Evolutionary conservation across 2,329 filamentous ascomycete species (phyloP), one percentile per base, ranked within the genome.

Genomic region (Xylaria sp.): DNA sequence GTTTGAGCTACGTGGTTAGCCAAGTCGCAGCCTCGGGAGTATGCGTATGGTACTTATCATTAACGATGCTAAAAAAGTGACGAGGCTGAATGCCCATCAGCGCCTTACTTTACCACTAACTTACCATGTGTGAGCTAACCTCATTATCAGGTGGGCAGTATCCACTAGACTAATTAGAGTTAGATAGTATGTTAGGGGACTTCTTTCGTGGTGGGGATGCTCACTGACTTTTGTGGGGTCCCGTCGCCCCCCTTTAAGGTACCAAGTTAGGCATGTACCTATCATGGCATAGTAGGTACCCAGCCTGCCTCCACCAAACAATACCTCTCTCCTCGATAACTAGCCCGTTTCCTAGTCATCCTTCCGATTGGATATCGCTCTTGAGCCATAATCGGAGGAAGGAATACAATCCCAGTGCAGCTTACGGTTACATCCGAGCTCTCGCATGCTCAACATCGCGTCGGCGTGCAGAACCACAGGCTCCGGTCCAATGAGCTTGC

Each of bases 401-500:
- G n/a, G 47, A 48, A 21, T 48, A 17, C n/a, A 48, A 17, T 21
- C 21, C 7, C 7, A 48, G 21, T 11, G 19, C 7, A 24, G 47
- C n/a, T 19, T 48, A 48, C 47, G 47, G 47, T 48, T 48, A 48
- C 47, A 48, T 48, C 47, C 47, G 47, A 48, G 47, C n/a, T 5
- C 47, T 48, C n/a, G 47, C 21, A 24, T 24, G 47, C 47, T 48
- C 3, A 48, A 19, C 7, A 24, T 48, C 6, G n/a, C n/a, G 47
- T 48, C 11, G 4, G 7, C 50, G 21, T 53, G 50, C 21, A 30
- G 54, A 30, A 57, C 56, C 66, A 61, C 36, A 65, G 42, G n/a
- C 61, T 68, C 63, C 63, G 54, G 54, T 9, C 67, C 63, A 69
- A 67, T 67, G 21, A 56, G 8, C 17, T 14, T 19, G 39, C 42